Evolutionary conservation across 2,329 filamentous ascomycete genomes (phyloP).

Genomic region (Lachnellula arida): DNA sequence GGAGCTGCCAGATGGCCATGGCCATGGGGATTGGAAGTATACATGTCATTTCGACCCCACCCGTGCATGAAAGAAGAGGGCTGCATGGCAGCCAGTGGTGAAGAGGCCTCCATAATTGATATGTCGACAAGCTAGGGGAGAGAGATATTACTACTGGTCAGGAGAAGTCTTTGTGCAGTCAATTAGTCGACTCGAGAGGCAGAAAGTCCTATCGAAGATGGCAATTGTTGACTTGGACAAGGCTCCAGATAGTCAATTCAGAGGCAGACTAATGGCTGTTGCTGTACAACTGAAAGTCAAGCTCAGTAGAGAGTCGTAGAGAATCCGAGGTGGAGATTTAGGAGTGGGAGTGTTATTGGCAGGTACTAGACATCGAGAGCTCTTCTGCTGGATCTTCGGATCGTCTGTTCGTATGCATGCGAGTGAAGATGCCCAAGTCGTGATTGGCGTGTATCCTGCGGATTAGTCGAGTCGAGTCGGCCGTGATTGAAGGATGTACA

Average conservation of each 20-base stretch:
- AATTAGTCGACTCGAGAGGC: constrained; percentile 12
- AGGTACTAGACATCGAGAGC: constrained; percentile 23
- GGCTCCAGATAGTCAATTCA: constrained; percentile 5
- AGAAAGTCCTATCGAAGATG: constrained; percentile 9
- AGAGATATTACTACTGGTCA: constrained; percentile 1
- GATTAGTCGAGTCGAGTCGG: constrained; percentile 6
- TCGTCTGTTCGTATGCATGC: constrained; percentile 11
- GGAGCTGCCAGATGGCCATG: constrained; percentile 41
- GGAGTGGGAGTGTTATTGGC: constrained; percentile 17
- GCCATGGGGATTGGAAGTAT: constrained; percentile 44
- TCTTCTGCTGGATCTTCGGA: not conserved
- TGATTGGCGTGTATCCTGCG: constrained; percentile 7
- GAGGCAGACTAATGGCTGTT: constrained; percentile 6
- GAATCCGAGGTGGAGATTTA: constrained; percentile 8
- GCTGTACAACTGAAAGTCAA: not conserved
- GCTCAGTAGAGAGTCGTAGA: not conserved
- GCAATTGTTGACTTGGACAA: constrained; percentile 15
- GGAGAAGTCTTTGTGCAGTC: constrained; percentile 9
- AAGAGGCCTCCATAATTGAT: constrained; percentile 79
- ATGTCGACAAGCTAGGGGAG: constrained; percentile 2
- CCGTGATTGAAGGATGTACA: constrained; percentile 8
- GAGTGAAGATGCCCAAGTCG: not conserved
- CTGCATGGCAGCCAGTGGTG: constrained; percentile 90
- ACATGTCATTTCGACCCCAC: constrained; percentile 56
- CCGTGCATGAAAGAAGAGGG: constrained; percentile 59